These are phyloP conservation scores for Schrenkiella parvula DNA, from an alignment of 345 rosid genomes.

Conservation along the genomic window DNA sequence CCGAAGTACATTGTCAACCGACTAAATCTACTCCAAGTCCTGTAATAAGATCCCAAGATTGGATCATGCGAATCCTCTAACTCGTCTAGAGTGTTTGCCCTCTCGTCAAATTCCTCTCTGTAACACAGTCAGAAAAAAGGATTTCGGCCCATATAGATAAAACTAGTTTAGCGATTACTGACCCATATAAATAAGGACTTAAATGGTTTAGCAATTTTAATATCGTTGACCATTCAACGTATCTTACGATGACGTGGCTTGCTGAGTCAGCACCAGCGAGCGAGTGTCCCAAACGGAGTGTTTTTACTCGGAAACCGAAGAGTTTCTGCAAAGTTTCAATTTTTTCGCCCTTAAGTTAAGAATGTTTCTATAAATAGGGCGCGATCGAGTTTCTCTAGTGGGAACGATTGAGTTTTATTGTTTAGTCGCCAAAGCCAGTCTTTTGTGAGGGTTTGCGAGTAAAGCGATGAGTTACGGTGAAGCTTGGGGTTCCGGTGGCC, in stretches of 20 bases:
- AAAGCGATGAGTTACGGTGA: constrained; percentile 26
- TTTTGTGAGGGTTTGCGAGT: background rate
- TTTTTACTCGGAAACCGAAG: constrained; percentile 9
- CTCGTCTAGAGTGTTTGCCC: background rate
- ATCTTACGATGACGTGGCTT: background rate
- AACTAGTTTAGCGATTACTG: background rate
- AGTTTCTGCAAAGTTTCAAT: constrained; percentile 5
- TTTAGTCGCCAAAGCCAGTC: background rate
- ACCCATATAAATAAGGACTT: background rate
- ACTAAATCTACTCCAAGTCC: no score
- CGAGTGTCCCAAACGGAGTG: background rate
- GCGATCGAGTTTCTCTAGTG: background rate
- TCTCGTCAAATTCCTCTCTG: background rate
- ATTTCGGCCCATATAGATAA: background rate
- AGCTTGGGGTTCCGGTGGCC: background rate
- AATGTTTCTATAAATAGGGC: background rate
- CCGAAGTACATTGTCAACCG: background rate
- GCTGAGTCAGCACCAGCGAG: constrained; percentile 15
- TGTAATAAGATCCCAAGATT: no score
- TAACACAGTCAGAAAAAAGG: no score
- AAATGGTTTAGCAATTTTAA: background rate
- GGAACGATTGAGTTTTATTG: background rate
- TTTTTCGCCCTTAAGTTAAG: background rate
- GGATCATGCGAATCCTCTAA: background rate
- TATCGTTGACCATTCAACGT: background rate